These are phyloP conservation scores for Hydrangea macrophylla DNA, from an alignment of 148 eudicot genomes.

Conservation along the genomic window DNA sequence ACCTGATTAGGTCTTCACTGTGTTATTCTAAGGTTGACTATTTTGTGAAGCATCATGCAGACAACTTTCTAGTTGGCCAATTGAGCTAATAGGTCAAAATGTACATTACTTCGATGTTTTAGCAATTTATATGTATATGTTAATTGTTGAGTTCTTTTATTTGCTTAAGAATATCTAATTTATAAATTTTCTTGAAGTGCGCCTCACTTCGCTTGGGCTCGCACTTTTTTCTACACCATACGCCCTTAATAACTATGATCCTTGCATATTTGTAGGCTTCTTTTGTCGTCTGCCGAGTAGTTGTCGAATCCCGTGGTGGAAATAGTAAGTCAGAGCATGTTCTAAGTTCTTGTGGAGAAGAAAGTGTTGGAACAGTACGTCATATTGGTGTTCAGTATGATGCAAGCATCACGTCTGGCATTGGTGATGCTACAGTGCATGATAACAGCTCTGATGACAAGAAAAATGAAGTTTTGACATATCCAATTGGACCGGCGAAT, in stretches of 20 bases:
- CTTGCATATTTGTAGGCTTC: conserved; percentile 41
- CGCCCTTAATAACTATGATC: background rate
- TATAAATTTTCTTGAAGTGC: too few species aligned
- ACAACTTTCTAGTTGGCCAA: too few species aligned
- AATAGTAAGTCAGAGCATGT: conserved; percentile 33
- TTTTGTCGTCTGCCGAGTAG: conserved; percentile 49
- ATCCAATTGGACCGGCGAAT: conserved; percentile 12
- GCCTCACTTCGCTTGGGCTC: too few species aligned
- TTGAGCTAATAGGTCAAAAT: too few species aligned
- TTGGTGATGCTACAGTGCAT: conserved; percentile 28
- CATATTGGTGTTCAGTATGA: conserved; percentile 53
- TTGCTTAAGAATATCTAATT: too few species aligned
- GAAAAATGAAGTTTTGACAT: conserved; percentile 19
- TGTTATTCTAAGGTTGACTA: too few species aligned
- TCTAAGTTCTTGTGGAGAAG: conserved; percentile 48
- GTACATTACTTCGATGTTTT: too few species aligned
- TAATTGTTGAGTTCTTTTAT: too few species aligned
- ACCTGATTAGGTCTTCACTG: too few species aligned
- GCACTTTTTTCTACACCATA: too few species aligned
- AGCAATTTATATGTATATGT: too few species aligned
- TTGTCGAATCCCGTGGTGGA: conserved; percentile 28
- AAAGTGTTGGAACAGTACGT: conserved; percentile 42
- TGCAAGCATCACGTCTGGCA: conserved; percentile 27
- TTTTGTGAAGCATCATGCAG: too few species aligned
- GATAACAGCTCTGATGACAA: conserved; percentile 23